Evolutionary conservation across 192 early-diverging fungal genomes (phyloP).

Genomic region (Coemansia sp.): DNA sequence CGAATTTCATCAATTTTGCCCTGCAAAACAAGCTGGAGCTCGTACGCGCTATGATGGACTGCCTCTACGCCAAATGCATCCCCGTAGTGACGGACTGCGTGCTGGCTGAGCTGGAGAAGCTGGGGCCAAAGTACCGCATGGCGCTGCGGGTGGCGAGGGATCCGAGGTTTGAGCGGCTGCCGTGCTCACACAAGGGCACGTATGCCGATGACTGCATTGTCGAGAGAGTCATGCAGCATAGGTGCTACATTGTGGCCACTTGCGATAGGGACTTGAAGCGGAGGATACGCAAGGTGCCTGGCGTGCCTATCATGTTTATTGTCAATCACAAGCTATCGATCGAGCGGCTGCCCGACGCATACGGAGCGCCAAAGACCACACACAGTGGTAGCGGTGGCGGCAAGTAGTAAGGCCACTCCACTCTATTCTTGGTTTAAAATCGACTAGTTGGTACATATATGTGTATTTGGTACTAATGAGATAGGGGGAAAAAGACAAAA

Average conservation of each 20-base stretch:
- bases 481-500: background rate
- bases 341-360: slow-evolving; percentile 86
- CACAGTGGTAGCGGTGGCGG: background rate
- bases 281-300: slow-evolving; percentile 92
- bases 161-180: slow-evolving; percentile 93
- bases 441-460: background rate
- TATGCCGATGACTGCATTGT: slow-evolving; percentile 99
- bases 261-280: slow-evolving; percentile 96
- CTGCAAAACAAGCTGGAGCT: slow-evolving; percentile 98
- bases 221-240: slow-evolving; percentile 86
- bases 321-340: slow-evolving; percentile 86
- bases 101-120: slow-evolving; percentile 97
- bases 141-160: slow-evolving; percentile 92
- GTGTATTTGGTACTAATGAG: background rate
- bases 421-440: background rate
- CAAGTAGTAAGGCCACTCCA: background rate
- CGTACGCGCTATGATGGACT: slow-evolving; percentile 98
- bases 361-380: slow-evolving; percentile 32
- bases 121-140: slow-evolving; percentile 94
- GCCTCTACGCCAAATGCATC: slow-evolving; percentile 95
- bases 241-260: slow-evolving; percentile 98
- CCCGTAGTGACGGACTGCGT: slow-evolving; percentile 99
- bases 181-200: slow-evolving; percentile 95
- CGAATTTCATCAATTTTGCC: slow-evolving; percentile 99
- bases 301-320: slow-evolving; percentile 98